Conservation (phyloP, 2,329 filamentous ascomycete species). For the Diaporthe sp. region DNA sequence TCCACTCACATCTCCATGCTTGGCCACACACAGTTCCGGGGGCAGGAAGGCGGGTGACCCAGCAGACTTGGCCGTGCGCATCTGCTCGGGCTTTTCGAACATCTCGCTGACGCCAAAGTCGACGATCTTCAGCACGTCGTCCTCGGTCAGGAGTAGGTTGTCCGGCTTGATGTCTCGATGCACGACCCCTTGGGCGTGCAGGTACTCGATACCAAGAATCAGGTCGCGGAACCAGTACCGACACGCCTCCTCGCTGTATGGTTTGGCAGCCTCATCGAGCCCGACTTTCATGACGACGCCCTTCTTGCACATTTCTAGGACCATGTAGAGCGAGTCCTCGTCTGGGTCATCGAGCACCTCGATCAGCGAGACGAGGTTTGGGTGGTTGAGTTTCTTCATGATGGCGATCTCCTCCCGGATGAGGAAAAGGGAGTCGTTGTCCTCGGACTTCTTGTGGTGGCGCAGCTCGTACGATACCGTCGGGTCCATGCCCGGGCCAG, state of each 20-base stretch:
- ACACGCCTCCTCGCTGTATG: constrained; percentile 86
- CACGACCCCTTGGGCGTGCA: constrained; percentile 94
- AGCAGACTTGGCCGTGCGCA: constrained; percentile 93
- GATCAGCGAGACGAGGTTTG: constrained; percentile 91
- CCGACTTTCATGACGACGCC: constrained; percentile 97
- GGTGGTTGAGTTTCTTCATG: constrained; percentile 98
- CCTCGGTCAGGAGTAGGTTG: constrained; percentile 89
- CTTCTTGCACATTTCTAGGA: constrained; percentile 98
- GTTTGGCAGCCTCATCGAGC: constrained; percentile 84
- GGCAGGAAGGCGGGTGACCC: constrained; percentile 96
- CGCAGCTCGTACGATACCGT: constrained; percentile 48
- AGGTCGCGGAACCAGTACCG: constrained; percentile 95
- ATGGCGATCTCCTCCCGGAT: constrained; percentile 98
- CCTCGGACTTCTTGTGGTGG: constrained; percentile 69
- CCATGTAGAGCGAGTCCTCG: constrained; percentile 98
- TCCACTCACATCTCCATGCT: constrained; percentile 89
- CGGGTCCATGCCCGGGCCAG: constrained; percentile 45
- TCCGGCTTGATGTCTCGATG: constrained; percentile 99
- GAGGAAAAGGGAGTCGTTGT: constrained; percentile 80
- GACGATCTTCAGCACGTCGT: constrained; percentile 95
- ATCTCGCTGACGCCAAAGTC: constrained; percentile 99
- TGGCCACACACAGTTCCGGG: constrained; percentile 89
- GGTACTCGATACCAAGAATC: constrained; percentile 94
- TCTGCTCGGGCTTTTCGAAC: constrained; percentile 87
- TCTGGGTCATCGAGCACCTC: constrained; percentile 97